phyloP scores from a whole-genome alignment of 441 rosid genomes.

The Syzygium malaccense region DNA sequence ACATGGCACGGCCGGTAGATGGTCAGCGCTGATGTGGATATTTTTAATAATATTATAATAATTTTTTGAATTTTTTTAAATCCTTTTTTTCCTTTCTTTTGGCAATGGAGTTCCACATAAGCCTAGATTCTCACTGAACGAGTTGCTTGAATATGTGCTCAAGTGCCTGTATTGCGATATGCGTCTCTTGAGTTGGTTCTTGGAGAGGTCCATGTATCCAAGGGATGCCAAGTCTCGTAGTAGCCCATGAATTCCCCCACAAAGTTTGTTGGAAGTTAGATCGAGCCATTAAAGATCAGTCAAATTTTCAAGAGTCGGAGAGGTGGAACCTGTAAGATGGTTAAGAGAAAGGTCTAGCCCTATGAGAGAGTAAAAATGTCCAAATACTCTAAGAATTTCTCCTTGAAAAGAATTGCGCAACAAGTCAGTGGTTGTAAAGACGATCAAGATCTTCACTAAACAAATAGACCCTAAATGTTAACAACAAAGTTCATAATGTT shows the following conservation, averaged over 20 bases:
- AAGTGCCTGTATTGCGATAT: background rate
- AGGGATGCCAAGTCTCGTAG: background rate
- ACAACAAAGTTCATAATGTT: background rate
- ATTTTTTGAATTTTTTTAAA: too few relatives aligned
- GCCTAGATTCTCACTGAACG: background rate
- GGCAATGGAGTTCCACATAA: background rate
- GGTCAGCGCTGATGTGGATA: too few relatives aligned
- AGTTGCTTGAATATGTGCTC: background rate
- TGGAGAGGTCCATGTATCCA: background rate
- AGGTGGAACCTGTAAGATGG: background rate
- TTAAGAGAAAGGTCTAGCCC: background rate
- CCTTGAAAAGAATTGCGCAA: background rate
- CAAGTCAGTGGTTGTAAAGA: background rate
- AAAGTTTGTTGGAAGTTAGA: background rate
- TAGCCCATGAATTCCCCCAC: background rate
- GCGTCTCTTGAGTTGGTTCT: background rate
- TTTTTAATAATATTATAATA: too few relatives aligned
- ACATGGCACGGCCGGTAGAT: accelerated
- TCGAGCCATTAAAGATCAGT: background rate
- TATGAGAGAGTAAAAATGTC: background rate
- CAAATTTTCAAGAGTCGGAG: background rate
- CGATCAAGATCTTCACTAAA: background rate
- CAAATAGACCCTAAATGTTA: background rate
- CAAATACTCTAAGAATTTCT: background rate
- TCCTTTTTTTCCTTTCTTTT: background rate